Conservation (phyloP, 306 rosid genomes). For the Abrus pulchellus region DNA sequence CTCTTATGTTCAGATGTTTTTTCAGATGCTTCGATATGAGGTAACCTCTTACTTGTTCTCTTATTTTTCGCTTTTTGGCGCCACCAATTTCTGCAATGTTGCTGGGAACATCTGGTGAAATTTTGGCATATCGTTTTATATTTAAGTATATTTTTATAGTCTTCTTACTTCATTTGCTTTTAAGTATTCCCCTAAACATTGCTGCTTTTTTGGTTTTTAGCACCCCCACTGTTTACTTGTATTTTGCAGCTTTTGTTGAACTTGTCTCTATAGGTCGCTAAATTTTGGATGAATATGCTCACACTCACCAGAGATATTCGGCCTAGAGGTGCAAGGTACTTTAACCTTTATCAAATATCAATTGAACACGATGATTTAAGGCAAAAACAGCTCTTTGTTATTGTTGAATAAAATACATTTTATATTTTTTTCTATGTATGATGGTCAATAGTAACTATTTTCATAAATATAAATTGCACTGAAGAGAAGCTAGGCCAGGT, state of each 20-base stretch:
- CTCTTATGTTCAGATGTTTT: too few species aligned
- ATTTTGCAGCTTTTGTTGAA: conserved; percentile 33
- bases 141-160: background rate
- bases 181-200: too few species aligned
- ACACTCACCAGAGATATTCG: conserved; percentile 9
- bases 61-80: too few species aligned
- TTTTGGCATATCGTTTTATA: too few species aligned
- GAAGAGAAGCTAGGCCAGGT: background rate
- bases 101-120: too few species aligned
- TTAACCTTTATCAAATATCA: conserved; percentile 17
- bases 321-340: conserved; percentile 36
- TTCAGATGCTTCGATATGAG: too few species aligned
- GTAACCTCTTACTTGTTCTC: background rate
- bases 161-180: too few species aligned
- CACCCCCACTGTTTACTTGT: background rate
- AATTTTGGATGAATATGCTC: conserved; percentile 31
- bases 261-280: background rate
- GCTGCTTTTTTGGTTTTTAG: too few species aligned
- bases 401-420: background rate
- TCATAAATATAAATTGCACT: conserved; percentile 7
- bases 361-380: background rate
- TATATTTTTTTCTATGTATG: background rate
- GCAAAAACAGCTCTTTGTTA: background rate
- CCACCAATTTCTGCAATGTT: too few species aligned
- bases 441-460: background rate